These are phyloP conservation scores for Cylindrotheca closterium DNA, from an alignment of 108 stramenopile species.

Conservation along the genomic window DNA sequence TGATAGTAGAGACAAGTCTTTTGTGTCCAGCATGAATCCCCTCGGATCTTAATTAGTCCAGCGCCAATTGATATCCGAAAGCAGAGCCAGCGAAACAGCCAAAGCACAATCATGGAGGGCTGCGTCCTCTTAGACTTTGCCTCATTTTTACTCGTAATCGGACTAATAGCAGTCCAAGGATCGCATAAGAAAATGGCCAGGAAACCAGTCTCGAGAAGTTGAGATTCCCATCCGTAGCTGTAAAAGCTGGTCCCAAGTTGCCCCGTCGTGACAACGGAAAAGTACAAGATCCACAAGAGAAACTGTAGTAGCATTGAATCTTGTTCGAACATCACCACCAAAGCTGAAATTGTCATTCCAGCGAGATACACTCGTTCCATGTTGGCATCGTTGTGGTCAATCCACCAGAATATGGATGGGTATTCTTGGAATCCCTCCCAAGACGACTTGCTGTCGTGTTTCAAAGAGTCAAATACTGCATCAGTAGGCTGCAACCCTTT, in stretches of 20 bases:
- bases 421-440: slow-evolving; percentile 39
- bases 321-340: slow-evolving; percentile 41
- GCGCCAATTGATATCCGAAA: slow-evolving; percentile 81
- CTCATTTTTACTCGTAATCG: no score
- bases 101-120: slow-evolving; percentile 53
- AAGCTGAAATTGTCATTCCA: slow-evolving; percentile 36
- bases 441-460: slow-evolving; percentile 10
- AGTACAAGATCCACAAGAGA: slow-evolving; percentile 66
- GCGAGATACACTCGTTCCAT: slow-evolving; percentile 17
- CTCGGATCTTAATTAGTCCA: slow-evolving; percentile 84
- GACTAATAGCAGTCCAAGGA: slow-evolving; percentile 15
- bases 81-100: slow-evolving; percentile 81
- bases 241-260: slow-evolving; percentile 65
- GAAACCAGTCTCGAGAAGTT: slow-evolving; percentile 81
- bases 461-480: slow-evolving; percentile 10
- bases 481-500: slow-evolving; percentile 42
- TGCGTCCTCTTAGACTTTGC: slow-evolving; percentile 4
- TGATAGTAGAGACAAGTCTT: slow-evolving; percentile 75
- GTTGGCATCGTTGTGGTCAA: slow-evolving; percentile 30
- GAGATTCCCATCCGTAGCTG: slow-evolving; percentile 83
- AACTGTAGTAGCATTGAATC: slow-evolving; percentile 44
- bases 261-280: slow-evolving; percentile 68
- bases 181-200: slow-evolving; percentile 77
- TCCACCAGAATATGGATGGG: slow-evolving; percentile 40
- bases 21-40: slow-evolving; percentile 73